phyloP scores from a whole-genome alignment of 1,284 basidiomycete genomes.

The Laetiporus sulphureus region DNA sequence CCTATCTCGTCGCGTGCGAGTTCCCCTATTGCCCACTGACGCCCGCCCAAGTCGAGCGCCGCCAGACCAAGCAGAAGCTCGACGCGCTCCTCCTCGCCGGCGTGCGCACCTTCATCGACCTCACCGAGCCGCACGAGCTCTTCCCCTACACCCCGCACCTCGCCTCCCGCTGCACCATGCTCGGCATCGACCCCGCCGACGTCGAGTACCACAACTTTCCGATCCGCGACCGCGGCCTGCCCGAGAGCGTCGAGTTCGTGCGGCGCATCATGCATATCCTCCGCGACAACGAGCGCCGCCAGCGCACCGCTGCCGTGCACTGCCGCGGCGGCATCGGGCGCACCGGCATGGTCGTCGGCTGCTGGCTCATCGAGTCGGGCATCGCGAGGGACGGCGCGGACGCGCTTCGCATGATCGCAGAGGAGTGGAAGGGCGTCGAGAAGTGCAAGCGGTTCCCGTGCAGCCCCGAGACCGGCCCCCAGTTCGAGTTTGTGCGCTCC shows the following conservation, averaged over 20 bases:
- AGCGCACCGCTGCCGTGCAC: slow-evolving; percentile 59
- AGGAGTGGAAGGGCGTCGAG: slow-evolving; percentile 67
- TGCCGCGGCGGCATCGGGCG: slow-evolving; percentile 73
- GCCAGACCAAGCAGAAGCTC: slow-evolving; percentile 49
- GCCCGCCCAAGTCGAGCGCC: slow-evolving; percentile 26
- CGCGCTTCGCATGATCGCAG: slow-evolving; percentile 54
- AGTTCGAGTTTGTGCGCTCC: slow-evolving; percentile 63
- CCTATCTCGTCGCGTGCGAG: slow-evolving; percentile 65
- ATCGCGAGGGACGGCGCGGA: slow-evolving; percentile 53
- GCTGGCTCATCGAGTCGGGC: slow-evolving; percentile 68
- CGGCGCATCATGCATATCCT: slow-evolving; percentile 50
- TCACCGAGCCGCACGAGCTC: slow-evolving; percentile 68
- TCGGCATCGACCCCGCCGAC: slow-evolving; percentile 43
- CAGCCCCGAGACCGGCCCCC: slow-evolving; percentile 72
- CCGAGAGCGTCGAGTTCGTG: slow-evolving; percentile 48
- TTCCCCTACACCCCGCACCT: slow-evolving; percentile 56
- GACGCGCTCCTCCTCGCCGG: slow-evolving; percentile 63
- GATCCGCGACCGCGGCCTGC: slow-evolving; percentile 62
- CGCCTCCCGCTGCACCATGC: slow-evolving; percentile 39
- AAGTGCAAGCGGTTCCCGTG: slow-evolving; percentile 67
- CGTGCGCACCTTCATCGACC: slow-evolving; percentile 72
- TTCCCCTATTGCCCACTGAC: slow-evolving; percentile 61
- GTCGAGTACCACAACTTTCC: slow-evolving; percentile 72
- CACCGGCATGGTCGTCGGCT: slow-evolving; percentile 70
- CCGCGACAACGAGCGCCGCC: slow-evolving; percentile 46